Evolutionary conservation across 78 protist species (phyloP), one percentile per base, ranked within the genome.

Genomic region (Tieghemostelium lacteum): DNA sequence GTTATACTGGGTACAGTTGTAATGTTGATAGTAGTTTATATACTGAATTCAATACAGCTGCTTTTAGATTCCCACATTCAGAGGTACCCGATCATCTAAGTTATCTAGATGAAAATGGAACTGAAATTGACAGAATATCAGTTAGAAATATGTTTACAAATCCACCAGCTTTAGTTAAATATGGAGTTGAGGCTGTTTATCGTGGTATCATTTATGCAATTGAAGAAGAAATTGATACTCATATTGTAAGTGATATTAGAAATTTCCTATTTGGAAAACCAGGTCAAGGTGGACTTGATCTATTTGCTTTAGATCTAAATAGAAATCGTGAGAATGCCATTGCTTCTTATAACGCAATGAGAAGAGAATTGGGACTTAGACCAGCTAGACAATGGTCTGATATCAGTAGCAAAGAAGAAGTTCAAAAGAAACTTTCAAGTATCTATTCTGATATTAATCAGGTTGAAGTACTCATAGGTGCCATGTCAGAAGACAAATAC

Each of bases 21-120:
- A 60, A 77, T 17, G 58, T 69, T 1, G 49, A 89, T 75, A 45
- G 72, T 2, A 39, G 40, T 20, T 28, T 89, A 3, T 65, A 74
- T 1, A 69, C 55, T 36, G 94, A 78, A 26, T 89, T 89, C 19
- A 75, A 85, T 1, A 67, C 88, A 0, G 67, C 57, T 28, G 88
- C 94, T 2, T 89, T 89, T 86, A 62, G 94, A 40, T 89, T 75
- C 57, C 88, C 88, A 57, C 87, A 76, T 61, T 55, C 76, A 55
- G 88, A 89, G 63, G 88, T 89, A n/a, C 85, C 73, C 1, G 88
- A 80, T 39, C 31, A 7, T n/a, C 50, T 78, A 22, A 66, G 77
- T 29, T 36, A 58, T 28, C 24, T 40, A 1, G 49, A 52, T 4
- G 39, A 40, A 10, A 63, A 74, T 52, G 88, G 88, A 10, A 73